These are phyloP conservation scores for Thymus quinquecostatus DNA, from an alignment of 257 asterid species.

Conservation along the genomic window DNA sequence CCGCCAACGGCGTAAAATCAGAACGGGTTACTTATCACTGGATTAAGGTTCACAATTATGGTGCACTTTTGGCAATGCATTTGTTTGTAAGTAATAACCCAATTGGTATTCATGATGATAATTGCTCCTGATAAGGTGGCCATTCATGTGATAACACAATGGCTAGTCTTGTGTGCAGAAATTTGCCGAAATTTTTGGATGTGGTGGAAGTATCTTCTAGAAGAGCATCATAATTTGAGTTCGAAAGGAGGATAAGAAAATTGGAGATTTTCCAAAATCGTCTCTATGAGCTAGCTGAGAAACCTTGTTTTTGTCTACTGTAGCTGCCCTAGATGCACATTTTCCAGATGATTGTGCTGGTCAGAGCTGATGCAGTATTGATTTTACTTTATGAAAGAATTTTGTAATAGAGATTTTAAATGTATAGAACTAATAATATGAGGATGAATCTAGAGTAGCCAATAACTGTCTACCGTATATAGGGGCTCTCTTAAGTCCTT, in stretches of 20 bases:
- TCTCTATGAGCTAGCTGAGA: conserved; percentile 21
- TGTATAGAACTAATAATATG: conserved; percentile 17
- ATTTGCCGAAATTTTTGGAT: conserved; percentile 27
- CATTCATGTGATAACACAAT: conserved; percentile 21
- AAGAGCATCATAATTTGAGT: conserved; percentile 25
- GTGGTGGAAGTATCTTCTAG: conserved; percentile 26
- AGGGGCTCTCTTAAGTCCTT: conserved; percentile 24
- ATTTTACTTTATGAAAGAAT: not conserved
- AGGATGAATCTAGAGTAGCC: conserved; percentile 23
- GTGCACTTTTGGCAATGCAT: conserved; percentile 27
- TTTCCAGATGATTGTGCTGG: conserved; percentile 30
- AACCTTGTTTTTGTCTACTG: conserved; percentile 20
- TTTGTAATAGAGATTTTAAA: conserved; percentile 19
- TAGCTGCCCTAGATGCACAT: conserved; percentile 23
- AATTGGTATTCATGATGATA: conserved; percentile 17
- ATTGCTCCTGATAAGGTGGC: conserved; percentile 14
- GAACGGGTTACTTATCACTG: conserved; percentile 70
- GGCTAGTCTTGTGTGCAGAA: conserved; percentile 27
- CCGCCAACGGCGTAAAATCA: conserved; percentile 74
- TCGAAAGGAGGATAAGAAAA: conserved; percentile 11
- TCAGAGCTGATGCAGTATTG: conserved; percentile 21
- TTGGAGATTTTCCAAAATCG: conserved; percentile 14
- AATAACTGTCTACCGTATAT: conserved; percentile 18
- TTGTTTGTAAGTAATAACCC: conserved; percentile 24
- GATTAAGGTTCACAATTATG: conserved; percentile 42